Base-by-base conservation (phyloP, 306 rosid genomes). In the Gastrolobium villosum region DNA sequence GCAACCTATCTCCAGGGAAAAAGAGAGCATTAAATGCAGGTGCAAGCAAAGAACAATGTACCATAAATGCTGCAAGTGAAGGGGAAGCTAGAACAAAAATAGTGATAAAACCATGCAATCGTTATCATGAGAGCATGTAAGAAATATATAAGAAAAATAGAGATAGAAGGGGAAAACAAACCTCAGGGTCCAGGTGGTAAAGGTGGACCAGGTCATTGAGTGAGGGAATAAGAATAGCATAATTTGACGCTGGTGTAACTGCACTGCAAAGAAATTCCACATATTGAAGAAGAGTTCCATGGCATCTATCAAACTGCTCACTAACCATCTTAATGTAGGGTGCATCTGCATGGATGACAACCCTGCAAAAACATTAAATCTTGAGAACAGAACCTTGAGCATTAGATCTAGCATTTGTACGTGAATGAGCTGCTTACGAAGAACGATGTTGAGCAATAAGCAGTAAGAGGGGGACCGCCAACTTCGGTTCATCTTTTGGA, bases 391-490 rank as follows among this genome's bases (percentile, higher is more conserved):
- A 50, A 70, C 49, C 36, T 53, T 32, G 62, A 70, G 62, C 48
- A 10, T 40, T 15, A 68, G 28, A 40, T 77, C 46, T 4, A 69
- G 44, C 49, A 64, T 46, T 30, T 35, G 28, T 13, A 77, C 74
- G 75, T 54, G 69, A 45, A 26, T 45, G 30, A 56, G 81, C 98
- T 93, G 81, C 98, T 93, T 91, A 95, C 99, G 91, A 44, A 65
- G 99, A 95, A 69, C 99, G 97, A 77, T 95, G 99, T 73, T 95
- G 99, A 82, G 99, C 94, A 86, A 95, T 83, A 79, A 91, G 99
- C 67, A 95, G 84, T 83, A 95, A 73, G 70, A 95, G 97, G 45
- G 99, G 99, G 62, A 88, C 59, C 14, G 98, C 99, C 92, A 91
- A 75, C 82, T 91, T 93, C 2, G 90, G 88, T 79, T 95, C 99